Conservation (phyloP, 2,329 filamentous ascomycete species). For the Colletotrichum musae region DNA sequence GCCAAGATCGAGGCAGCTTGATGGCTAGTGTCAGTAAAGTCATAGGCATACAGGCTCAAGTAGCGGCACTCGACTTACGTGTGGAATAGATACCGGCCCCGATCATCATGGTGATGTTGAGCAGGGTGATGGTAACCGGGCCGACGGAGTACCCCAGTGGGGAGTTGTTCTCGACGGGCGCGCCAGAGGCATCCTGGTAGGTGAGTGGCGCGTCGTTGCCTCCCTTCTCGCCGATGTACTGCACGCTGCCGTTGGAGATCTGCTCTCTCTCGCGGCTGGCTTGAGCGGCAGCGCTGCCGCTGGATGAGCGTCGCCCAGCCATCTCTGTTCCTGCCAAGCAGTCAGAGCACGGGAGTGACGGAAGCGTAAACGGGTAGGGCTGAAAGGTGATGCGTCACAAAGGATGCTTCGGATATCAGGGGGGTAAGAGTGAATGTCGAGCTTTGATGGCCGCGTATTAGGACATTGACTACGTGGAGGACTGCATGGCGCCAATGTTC, state of each 20-base stretch:
- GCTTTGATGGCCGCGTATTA: too few relatives aligned
- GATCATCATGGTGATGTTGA: constrained; percentile 75
- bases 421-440: too few relatives aligned
- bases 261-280: constrained; percentile 3
- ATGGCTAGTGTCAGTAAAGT: constrained; percentile 11
- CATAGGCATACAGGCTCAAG: not conserved
- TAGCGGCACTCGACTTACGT: constrained; percentile 51
- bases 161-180: constrained; percentile 71
- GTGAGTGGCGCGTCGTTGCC: constrained; percentile 40
- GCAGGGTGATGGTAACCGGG: constrained; percentile 68
- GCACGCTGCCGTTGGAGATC: constrained; percentile 10
- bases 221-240: constrained; percentile 34
- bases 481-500: constrained; percentile 1
- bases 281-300: not conserved
- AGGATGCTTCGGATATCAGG: not conserved
- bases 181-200: constrained; percentile 55
- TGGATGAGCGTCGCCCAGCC: constrained; percentile 29
- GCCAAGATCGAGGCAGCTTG: constrained; percentile 69
- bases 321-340: constrained; percentile 8
- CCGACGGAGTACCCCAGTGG: constrained; percentile 74
- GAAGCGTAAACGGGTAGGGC: constrained; percentile 13
- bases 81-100: constrained; percentile 73
- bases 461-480: not conserved
- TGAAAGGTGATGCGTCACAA: not conserved
- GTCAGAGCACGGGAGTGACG: constrained; percentile 8